Base-by-base conservation (phyloP, 208 protist genomes). In the Trypanosoma conorhini region DNA sequence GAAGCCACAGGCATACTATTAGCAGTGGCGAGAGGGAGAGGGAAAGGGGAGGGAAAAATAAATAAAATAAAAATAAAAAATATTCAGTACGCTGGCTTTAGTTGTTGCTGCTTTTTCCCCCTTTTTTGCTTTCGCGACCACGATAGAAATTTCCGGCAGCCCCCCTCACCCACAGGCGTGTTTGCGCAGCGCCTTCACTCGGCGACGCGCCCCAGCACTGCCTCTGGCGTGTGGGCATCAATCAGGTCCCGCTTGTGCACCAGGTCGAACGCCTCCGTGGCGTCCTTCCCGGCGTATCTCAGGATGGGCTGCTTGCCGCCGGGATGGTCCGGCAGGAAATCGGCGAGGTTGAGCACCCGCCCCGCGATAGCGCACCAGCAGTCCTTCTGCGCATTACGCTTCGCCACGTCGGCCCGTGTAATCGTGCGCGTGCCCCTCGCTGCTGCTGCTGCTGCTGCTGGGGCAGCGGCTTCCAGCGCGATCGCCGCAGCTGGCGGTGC, bases 381-480 rank as follows among this genome's bases (percentile, higher is more conserved):
- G 63, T 89, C 81, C 52, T 76, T 70, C 60, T 67, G 66, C 40
- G 72, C 86, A 67, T 89, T 89, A 79, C 93, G 89, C 74, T 85
- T 91, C 17, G 70, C 77, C 61, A 92, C 74, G 74, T 88, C 85
- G 10, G 75, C 82, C 15, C 66, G 70, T 8, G 77, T 85, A 74
- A 76, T 80, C 65, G 70, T 78, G 28, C 50, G 9, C 59, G 24
- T 44, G 19, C 21, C 59, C 17, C 22, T 30, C 35, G 42, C 15
- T 19, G 42, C 15, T 48, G 12, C 42, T 48, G 8, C 42, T 15
- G 42, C 15, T 19, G 42, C 15, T 19, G 42, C 15, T 8, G 42
- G 8, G 42, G 42, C 15, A 48, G n/a, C n/a, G n/a, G n/a, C n/a
- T n/a, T n/a, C n/a, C n/a, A n/a, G n/a, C n/a, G n/a, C n/a, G n/a